Percentiles rank a stretch among this genome's conserved stretches.
Conservation (phyloP, 306 rosid genomes). For the Prinsepia uniflora region DNA sequence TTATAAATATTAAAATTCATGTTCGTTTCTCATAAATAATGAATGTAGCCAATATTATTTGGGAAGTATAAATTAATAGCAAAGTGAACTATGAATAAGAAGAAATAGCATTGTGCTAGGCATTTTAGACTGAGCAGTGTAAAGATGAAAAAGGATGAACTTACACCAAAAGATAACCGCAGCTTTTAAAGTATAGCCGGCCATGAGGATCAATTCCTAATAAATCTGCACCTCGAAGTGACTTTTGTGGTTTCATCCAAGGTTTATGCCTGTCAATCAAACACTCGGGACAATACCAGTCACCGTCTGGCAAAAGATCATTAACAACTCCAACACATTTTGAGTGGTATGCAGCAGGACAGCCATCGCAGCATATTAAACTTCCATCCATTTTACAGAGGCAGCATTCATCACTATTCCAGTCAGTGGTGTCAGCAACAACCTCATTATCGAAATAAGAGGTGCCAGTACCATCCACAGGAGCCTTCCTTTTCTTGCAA, state of each 20-base stretch:
- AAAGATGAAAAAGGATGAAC: conserved; percentile 36
- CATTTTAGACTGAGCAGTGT: conserved; percentile 17
- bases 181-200: conserved; percentile 69
- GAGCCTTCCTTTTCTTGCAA: conserved; percentile 60
- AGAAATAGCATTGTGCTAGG: conserved; percentile 2
- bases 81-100: neutral
- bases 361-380: conserved; percentile 98
- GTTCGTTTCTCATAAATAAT: neutral
- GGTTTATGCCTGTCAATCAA: conserved; percentile 53
- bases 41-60: neutral
- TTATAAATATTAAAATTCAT: neutral
- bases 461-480: conserved; percentile 46
- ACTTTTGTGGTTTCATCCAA: conserved; percentile 62
- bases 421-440: conserved; percentile 59
- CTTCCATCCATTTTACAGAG: conserved; percentile 98
- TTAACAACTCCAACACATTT: conserved; percentile 72
- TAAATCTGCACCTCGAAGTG: conserved; percentile 86
- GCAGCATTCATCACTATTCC: conserved; percentile 95
- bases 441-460: conserved; percentile 51
- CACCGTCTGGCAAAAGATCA: conserved; percentile 88
- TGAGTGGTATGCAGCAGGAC: conserved; percentile 98
- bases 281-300: conserved; percentile 99
- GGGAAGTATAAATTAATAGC: neutral
- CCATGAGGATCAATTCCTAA: conserved; percentile 85
- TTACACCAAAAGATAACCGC: conserved; percentile 91